phyloP scores from a whole-genome alignment of 2,329 filamentous ascomycete genomes.

The Penicillium sp. region DNA sequence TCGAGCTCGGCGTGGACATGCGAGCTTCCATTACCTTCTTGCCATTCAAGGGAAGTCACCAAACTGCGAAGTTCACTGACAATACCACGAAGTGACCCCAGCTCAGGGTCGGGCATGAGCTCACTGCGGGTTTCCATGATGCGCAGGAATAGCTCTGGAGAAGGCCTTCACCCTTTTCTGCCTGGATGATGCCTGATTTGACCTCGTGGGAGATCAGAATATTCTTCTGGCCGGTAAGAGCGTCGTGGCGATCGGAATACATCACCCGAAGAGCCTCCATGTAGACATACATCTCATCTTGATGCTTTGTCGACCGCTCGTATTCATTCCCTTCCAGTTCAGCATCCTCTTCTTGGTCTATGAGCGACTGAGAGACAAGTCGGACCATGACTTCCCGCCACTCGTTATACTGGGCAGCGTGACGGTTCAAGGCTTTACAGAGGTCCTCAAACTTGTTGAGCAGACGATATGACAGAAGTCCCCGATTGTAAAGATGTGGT shows the following conservation, averaged over 20 bases:
- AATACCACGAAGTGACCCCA: constrained; percentile 64
- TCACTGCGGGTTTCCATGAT: constrained; percentile 45
- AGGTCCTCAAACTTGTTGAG: constrained; percentile 63
- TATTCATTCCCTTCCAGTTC: constrained; percentile 88
- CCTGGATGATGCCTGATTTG: constrained; percentile 55
- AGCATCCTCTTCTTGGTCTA: constrained; percentile 72
- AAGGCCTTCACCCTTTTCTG: constrained; percentile 60
- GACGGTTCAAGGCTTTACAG: constrained; percentile 62
- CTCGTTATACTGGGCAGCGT: constrained; percentile 64
- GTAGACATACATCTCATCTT: constrained; percentile 85
- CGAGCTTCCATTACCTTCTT: constrained; percentile 50
- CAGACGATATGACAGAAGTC: constrained; percentile 66
- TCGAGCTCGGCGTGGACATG: constrained; percentile 59
- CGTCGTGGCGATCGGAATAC: constrained; percentile 71
- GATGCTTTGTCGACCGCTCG: constrained; percentile 75
- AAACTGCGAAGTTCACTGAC: constrained; percentile 65
- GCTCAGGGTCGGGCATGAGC: constrained; percentile 43
- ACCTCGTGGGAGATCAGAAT: constrained; percentile 69
- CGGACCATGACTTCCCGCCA: constrained; percentile 71
- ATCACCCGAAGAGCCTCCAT: constrained; percentile 70
- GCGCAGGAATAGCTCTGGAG: constrained; percentile 58
- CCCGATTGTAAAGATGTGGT: constrained; percentile 50
- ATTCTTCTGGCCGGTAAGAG: constrained; percentile 72
- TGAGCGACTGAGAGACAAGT: constrained; percentile 66
- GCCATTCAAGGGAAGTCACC: constrained; percentile 54